Percentiles rank a stretch among this genome's conserved stretches.
phyloP scores from a whole-genome alignment of 2,329 filamentous ascomycete genomes.

The Camptophora hylomeconis region DNA sequence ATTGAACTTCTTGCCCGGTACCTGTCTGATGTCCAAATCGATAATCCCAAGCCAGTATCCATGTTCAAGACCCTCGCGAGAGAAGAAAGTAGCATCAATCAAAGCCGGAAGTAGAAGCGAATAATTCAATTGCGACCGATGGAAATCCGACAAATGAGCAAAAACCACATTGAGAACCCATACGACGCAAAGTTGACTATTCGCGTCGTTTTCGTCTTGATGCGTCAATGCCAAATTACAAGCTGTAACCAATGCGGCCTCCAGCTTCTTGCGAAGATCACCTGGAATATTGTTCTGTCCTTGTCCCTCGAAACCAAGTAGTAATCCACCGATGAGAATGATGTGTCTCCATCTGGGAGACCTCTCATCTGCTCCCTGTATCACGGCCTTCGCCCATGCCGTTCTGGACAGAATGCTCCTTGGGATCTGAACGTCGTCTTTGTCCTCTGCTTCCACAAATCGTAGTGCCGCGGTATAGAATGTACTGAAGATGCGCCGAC shows the following conservation, averaged over 20 bases:
- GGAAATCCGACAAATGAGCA: constrained; percentile 50
- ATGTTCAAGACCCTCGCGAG: constrained; percentile 59
- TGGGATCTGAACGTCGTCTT: constrained; percentile 21
- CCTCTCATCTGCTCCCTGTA: constrained; percentile 47
- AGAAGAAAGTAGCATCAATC: constrained; percentile 54
- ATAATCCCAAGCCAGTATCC: constrained; percentile 63
- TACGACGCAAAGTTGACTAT: constrained; percentile 42
- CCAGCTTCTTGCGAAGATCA: constrained; percentile 52
- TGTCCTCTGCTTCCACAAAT: constrained; percentile 36
- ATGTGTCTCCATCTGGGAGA: constrained; percentile 69
- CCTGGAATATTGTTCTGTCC: constrained; percentile 51
- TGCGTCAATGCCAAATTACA: constrained; percentile 60
- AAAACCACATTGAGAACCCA: constrained; percentile 68
- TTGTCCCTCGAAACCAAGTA: constrained; percentile 61
- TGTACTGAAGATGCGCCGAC: constrained; percentile 44
- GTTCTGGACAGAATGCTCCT: constrained; percentile 41
- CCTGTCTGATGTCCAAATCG: constrained; percentile 51
- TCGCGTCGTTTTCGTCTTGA: constrained; percentile 35
- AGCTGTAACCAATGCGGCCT: constrained; percentile 60
- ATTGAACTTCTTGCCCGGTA: constrained; percentile 40
- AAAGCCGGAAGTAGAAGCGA: constrained; percentile 58
- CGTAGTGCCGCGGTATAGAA: constrained; percentile 49
- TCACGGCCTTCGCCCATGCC: constrained; percentile 46
- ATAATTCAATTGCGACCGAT: constrained; percentile 49
- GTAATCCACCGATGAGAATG: constrained; percentile 63